A percentile compares a stretch with the other conserved stretches of the same genome.
Conservation (phyloP, 371 early-diverging fungal species). For the Dentiscutata heterogama region DNA sequence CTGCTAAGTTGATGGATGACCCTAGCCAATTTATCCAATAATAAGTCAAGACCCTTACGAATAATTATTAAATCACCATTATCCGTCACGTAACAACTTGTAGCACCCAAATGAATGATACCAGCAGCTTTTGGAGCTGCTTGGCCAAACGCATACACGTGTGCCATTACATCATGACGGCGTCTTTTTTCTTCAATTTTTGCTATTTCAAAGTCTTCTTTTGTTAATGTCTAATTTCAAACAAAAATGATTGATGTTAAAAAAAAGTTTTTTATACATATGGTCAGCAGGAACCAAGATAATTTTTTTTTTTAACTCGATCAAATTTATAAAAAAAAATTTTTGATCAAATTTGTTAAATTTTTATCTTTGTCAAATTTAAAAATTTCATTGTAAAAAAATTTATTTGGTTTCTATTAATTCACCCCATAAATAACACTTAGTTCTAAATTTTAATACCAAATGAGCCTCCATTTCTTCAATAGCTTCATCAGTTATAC, state of each 20-base stretch:
- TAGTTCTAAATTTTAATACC: constrained; percentile 47
- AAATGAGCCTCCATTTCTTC: constrained; percentile 91
- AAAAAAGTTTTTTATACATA: too few relatives aligned
- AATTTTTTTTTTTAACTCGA: background rate
- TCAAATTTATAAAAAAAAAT: too few relatives aligned
- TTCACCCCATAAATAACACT: too few relatives aligned
- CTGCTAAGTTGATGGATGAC: constrained; percentile 81
- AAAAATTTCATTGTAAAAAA: too few relatives aligned
- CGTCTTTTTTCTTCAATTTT: constrained; percentile 94
- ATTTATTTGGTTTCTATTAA: background rate
- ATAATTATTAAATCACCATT: constrained; percentile 96
- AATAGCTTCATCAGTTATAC: constrained; percentile 90
- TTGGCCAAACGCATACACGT: constrained; percentile 96
- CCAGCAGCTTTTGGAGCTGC: constrained; percentile 92
- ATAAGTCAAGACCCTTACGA: constrained; percentile 92
- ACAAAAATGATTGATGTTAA: too few relatives aligned
- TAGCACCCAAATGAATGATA: constrained; percentile 98
- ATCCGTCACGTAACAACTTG: constrained; percentile 98
- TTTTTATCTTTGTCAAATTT: too few relatives aligned
- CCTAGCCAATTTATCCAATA: constrained; percentile 88
- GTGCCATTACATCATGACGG: constrained; percentile 99
- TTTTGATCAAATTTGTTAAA: too few relatives aligned
- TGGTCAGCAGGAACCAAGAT: background rate
- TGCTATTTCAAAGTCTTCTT: constrained; percentile 93
- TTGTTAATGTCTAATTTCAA: constrained; percentile 51